Evolutionary conservation across 1,284 basidiomycete genomes (phyloP).

Genomic region (Trichosporon sp.): DNA sequence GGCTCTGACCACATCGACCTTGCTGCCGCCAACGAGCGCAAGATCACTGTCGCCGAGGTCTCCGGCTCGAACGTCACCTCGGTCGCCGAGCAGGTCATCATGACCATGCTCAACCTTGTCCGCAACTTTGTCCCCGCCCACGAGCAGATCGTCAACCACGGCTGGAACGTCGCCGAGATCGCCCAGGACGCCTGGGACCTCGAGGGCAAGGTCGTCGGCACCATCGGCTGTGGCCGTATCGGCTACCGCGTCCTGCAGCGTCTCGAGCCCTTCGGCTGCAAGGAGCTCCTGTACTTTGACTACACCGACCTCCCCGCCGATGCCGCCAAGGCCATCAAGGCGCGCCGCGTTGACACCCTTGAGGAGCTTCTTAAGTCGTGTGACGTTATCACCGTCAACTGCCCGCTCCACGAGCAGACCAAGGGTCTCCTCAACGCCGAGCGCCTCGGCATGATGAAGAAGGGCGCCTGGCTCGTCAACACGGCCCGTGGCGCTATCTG

Average conservation of each 20-base stretch:
- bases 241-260: slow-evolving; percentile 87
- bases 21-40: slow-evolving; percentile 74
- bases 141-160: slow-evolving; percentile 74
- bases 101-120: slow-evolving; percentile 72
- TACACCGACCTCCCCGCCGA: slow-evolving; percentile 74
- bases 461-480: slow-evolving; percentile 83
- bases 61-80: slow-evolving; percentile 81
- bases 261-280: slow-evolving; percentile 78
- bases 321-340: slow-evolving; percentile 65
- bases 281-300: slow-evolving; percentile 90
- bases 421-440: slow-evolving; percentile 74
- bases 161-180: slow-evolving; percentile 77
- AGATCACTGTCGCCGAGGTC: slow-evolving; percentile 77
- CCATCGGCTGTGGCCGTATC: slow-evolving; percentile 78
- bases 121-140: slow-evolving; percentile 64
- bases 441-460: slow-evolving; percentile 83
- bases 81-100: slow-evolving; percentile 75
- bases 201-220: slow-evolving; percentile 85
- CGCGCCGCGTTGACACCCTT: slow-evolving; percentile 71
- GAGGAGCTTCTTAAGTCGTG: slow-evolving; percentile 74
- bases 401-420: slow-evolving; percentile 84
- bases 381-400: slow-evolving; percentile 56
- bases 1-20: slow-evolving; percentile 87
- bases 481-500: slow-evolving; percentile 91
- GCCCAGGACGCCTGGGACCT: slow-evolving; percentile 80